Evolutionary conservation across 768 basidiomycete species (phyloP).

Genomic region (Gloeopeniophorella convolvens): DNA sequence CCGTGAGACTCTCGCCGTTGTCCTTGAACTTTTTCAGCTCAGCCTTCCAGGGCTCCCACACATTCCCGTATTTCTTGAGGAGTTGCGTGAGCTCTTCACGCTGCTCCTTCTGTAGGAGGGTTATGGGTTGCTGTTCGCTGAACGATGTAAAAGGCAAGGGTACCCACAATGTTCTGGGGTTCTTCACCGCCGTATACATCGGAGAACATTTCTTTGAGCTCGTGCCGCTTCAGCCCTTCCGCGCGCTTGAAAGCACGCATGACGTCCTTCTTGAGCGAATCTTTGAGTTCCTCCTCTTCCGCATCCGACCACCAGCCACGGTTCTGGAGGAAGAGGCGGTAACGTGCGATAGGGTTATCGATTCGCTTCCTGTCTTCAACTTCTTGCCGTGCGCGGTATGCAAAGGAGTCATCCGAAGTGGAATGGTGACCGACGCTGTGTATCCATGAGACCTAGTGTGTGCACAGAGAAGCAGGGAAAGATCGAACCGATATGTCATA

Average conservation of each 20-base stretch:
- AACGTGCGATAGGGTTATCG: slow-evolving; percentile 81
- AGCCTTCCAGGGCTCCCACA: slow-evolving; percentile 79
- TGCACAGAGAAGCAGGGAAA: background rate
- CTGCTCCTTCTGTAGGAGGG: slow-evolving; percentile 62
- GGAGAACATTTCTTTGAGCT: slow-evolving; percentile 75
- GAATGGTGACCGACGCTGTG: slow-evolving; percentile 87
- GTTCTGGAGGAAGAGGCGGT: slow-evolving; percentile 79
- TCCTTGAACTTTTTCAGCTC: slow-evolving; percentile 75
- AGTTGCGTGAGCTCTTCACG: slow-evolving; percentile 67
- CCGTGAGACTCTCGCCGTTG: slow-evolving; percentile 41
- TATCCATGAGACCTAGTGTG: background rate
- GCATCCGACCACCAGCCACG: slow-evolving; percentile 77
- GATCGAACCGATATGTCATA: slow-evolving; percentile 76
- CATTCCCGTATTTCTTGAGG: slow-evolving; percentile 78
- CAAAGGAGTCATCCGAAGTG: slow-evolving; percentile 93
- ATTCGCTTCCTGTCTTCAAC: slow-evolving; percentile 90
- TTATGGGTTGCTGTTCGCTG: background rate
- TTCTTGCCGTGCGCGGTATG: slow-evolving; percentile 83
- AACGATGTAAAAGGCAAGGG: slow-evolving; percentile 1
- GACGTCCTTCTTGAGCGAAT: slow-evolving; percentile 62
- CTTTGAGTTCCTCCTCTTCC: slow-evolving; percentile 68
- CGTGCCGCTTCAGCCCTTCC: slow-evolving; percentile 59
- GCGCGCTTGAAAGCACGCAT: slow-evolving; percentile 73
- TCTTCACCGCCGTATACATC: slow-evolving; percentile 85
- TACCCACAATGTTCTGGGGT: slow-evolving; percentile 76